These are phyloP conservation scores for Phlebopus sp. DNA, from an alignment of 1,284 basidiomycete species.

Conservation along the genomic window DNA sequence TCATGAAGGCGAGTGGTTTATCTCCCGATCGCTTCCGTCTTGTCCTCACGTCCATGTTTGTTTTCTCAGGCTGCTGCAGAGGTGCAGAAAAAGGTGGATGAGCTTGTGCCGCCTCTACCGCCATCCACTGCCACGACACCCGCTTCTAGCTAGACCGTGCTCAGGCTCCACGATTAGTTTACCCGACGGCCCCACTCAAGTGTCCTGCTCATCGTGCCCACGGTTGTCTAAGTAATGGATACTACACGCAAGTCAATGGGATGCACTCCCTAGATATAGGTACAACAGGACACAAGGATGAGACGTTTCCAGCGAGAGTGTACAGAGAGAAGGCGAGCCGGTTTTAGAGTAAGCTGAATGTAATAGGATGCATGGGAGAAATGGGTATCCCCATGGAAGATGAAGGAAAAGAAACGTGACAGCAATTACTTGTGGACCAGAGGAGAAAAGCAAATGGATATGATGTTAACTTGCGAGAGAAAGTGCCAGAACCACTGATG, in stretches of 20 bases:
- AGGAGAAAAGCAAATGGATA: constrained; percentile 6
- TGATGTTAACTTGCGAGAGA: constrained; percentile 12
- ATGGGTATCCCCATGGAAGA: constrained; percentile 29
- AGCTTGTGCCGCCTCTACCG: constrained; percentile 52
- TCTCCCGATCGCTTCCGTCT: constrained; percentile 8
- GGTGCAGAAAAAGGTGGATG: constrained; percentile 70
- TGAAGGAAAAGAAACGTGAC: constrained; percentile 13
- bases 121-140: constrained; percentile 24
- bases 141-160: constrained; percentile 16
- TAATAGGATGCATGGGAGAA: constrained; percentile 15
- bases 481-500: background rate
- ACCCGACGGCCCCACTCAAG: background rate
- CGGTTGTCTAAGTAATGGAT: constrained; percentile 8
- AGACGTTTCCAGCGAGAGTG: constrained; percentile 22
- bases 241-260: constrained; percentile 8
- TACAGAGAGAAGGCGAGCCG: constrained; percentile 18
- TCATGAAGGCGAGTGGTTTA: constrained; percentile 57
- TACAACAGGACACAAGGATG: constrained; percentile 27
- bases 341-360: constrained; percentile 10
- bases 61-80: constrained; percentile 58
- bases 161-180: background rate
- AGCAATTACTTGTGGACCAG: constrained; percentile 10
- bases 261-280: constrained; percentile 27
- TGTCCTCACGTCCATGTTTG: constrained; percentile 13
- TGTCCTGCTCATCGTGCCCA: constrained; percentile 1